These are phyloP conservation scores for Phanerochaete carnosa DNA, from an alignment of 768 basidiomycete genomes.

Conservation along the genomic window DNA sequence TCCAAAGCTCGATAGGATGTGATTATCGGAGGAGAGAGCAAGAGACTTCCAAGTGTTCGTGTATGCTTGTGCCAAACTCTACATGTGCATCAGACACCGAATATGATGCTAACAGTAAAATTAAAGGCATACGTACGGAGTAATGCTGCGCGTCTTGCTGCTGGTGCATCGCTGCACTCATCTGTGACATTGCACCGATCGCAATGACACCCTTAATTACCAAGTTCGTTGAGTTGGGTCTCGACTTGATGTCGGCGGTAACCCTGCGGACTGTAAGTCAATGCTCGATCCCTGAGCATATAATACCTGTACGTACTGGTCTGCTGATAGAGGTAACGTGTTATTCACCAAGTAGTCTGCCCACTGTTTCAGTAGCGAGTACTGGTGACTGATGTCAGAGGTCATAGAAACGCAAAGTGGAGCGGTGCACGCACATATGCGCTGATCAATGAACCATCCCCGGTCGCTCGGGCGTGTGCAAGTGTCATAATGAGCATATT, in stretches of 20 bases:
- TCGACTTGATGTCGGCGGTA: not conserved
- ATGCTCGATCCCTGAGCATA: not conserved
- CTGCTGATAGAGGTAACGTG: not conserved
- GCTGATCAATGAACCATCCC: slow-evolving; percentile 25
- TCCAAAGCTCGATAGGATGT: not conserved
- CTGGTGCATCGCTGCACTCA: slow-evolving; percentile 31
- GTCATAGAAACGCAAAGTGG: too few species aligned
- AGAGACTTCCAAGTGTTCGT: slow-evolving; percentile 11
- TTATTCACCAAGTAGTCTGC: slow-evolving; percentile 21
- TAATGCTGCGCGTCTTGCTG: slow-evolving; percentile 19
- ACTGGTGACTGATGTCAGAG: slow-evolving; percentile 9
- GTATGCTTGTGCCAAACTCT: slow-evolving; percentile 10
- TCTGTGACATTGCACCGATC: slow-evolving; percentile 60
- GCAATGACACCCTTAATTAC: slow-evolving; percentile 71
- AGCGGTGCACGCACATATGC: slow-evolving; percentile 15
- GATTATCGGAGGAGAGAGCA: slow-evolving; percentile 7
- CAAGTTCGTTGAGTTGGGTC: slow-evolving; percentile 60
- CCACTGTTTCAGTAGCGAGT: slow-evolving; percentile 21
- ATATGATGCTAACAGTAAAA: not conserved
- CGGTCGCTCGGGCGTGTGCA: slow-evolving; percentile 27
- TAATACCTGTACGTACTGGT: not conserved
- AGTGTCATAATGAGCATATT: slow-evolving; percentile 34
- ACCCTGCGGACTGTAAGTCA: not conserved
- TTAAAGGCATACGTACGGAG: slow-evolving; percentile 16
- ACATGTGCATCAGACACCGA: not conserved